Evolutionary conservation across 306 rosid genomes (phyloP).

Genomic region (Biancaea sappan): DNA sequence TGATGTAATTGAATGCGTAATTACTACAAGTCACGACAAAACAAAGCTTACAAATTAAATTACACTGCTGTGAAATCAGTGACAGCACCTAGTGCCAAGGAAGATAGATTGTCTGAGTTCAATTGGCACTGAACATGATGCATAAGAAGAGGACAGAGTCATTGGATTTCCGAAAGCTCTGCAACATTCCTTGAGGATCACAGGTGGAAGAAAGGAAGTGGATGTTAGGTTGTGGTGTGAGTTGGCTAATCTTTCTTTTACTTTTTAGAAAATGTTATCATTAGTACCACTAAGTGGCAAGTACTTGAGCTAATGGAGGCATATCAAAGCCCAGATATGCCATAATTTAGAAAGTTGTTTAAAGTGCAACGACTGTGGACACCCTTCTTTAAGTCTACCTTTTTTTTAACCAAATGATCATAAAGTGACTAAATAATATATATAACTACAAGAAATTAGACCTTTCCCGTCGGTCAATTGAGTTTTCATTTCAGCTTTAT

Average conservation of each 20-base stretch:
- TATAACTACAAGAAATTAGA: slow-evolving; percentile 6
- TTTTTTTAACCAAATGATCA: slow-evolving; percentile 2
- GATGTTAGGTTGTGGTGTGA: slow-evolving; percentile 18
- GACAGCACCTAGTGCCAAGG: background rate
- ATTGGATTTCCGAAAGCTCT: background rate
- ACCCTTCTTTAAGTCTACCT: slow-evolving; percentile 2
- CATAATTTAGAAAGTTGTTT: slow-evolving; percentile 13
- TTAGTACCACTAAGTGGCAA: slow-evolving; percentile 29
- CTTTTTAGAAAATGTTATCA: slow-evolving; percentile 34
- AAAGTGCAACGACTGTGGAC: slow-evolving; percentile 29
- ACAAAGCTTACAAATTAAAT: background rate
- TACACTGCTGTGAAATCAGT: background rate
- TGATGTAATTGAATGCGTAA: too few species aligned
- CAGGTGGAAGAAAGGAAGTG: slow-evolving; percentile 4
- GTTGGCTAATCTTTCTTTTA: slow-evolving; percentile 15
- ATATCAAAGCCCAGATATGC: background rate
- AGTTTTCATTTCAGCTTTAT: background rate
- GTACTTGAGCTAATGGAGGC: slow-evolving; percentile 25
- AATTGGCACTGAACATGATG: background rate
- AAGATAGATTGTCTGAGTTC: background rate
- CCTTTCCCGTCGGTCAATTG: slow-evolving; percentile 1
- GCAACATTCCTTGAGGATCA: background rate
- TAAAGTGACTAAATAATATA: background rate
- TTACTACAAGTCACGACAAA: background rate
- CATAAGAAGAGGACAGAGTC: background rate